Evolutionary conservation across 805 yeast genomes (phyloP).

Genomic region (Grigorovia jiainica): DNA sequence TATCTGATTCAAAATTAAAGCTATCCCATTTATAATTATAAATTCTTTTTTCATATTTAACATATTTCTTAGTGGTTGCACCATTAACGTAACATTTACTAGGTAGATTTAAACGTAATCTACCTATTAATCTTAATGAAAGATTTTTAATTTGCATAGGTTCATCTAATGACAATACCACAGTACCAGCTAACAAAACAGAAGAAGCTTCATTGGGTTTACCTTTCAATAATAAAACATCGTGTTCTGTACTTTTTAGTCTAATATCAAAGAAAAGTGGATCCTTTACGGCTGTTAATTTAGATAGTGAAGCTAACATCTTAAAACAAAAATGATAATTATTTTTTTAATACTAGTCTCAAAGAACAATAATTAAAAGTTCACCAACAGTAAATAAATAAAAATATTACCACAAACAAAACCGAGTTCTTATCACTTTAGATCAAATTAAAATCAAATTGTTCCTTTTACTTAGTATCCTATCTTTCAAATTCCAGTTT

Average conservation of each 20-base stretch:
- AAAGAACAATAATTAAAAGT: no score
- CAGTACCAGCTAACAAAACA: constrained; percentile 63
- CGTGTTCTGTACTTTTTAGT: constrained; percentile 48
- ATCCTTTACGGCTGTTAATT: constrained; percentile 13
- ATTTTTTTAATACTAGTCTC: not conserved
- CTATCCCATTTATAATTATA: constrained; percentile 76
- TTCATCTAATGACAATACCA: constrained; percentile 69
- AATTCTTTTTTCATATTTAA: constrained; percentile 48
- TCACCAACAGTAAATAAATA: no score
- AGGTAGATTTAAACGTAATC: constrained; percentile 54
- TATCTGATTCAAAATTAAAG: constrained; percentile 37
- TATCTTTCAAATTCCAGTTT: no score
- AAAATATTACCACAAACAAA: no score
- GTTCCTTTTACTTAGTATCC: no score
- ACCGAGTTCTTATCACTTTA: no score
- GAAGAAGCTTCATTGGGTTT: constrained; percentile 68
- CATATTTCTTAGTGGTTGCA: constrained; percentile 38
- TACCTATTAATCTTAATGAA: constrained; percentile 54
- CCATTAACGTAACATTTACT: constrained; percentile 26
- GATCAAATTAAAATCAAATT: no score
- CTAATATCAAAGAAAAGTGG: constrained; percentile 44
- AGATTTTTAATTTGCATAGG: constrained; percentile 60
- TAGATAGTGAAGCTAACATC: constrained; percentile 11
- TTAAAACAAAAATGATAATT: not conserved
- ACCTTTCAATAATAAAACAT: constrained; percentile 77